phyloP scores from a whole-genome alignment of 2,329 filamentous ascomycete species.

The Metarhizium rileyi region DNA sequence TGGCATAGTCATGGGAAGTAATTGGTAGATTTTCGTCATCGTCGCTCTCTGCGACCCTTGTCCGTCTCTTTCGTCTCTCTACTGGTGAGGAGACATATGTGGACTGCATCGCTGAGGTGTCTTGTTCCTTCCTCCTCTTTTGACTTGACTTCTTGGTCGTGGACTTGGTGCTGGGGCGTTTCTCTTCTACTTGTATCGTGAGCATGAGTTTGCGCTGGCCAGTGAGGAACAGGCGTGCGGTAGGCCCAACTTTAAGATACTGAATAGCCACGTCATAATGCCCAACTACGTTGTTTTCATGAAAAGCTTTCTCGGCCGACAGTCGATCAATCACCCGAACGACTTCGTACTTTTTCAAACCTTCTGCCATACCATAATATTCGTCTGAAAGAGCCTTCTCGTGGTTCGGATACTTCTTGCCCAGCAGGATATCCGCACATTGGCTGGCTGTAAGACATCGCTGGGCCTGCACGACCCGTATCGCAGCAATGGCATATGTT shows the following conservation, averaged over 20 bases:
- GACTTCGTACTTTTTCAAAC: constrained; percentile 64
- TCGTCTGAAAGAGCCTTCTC: constrained; percentile 43
- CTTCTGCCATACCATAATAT: constrained; percentile 58
- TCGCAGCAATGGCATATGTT: constrained; percentile 58
- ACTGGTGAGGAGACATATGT: constrained; percentile 46
- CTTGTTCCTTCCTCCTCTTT: constrained; percentile 24
- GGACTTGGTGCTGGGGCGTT: constrained; percentile 20
- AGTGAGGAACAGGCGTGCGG: constrained; percentile 32
- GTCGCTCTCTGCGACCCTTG: constrained; percentile 16
- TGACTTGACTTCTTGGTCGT: constrained; percentile 26
- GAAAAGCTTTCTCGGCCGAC: constrained; percentile 61
- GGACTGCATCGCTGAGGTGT: constrained; percentile 31
- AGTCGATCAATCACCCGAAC: constrained; percentile 78
- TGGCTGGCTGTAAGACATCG: constrained; percentile 62
- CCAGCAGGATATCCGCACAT: constrained; percentile 76
- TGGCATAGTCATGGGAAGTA: constrained; percentile 36
- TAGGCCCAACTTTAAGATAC: constrained; percentile 50
- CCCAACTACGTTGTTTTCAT: constrained; percentile 51
- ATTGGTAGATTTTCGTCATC: constrained; percentile 30
- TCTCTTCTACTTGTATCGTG: constrained; percentile 28
- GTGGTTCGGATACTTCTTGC: constrained; percentile 51
- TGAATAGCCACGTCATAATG: constrained; percentile 58
- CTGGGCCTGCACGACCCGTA: constrained; percentile 56
- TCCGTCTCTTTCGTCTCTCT: constrained; percentile 21
- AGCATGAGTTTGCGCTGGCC: constrained; percentile 37